These are phyloP conservation scores for Ascocoryne sarcoides DNA, from an alignment of 2,329 filamentous ascomycete species.

Conservation along the genomic window DNA sequence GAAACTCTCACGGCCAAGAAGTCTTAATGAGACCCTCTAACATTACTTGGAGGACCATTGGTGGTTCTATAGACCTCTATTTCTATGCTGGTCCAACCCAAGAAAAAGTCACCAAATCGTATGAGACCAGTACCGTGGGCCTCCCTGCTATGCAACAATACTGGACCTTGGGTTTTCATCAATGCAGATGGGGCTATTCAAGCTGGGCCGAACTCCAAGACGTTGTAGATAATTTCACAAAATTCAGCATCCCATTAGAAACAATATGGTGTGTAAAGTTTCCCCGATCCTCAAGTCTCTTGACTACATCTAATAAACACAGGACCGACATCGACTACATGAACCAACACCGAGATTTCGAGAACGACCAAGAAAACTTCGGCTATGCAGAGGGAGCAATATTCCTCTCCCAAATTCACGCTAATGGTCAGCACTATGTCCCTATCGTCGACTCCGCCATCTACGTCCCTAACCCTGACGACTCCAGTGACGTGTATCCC, in stretches of 20 bases:
- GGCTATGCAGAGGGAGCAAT: slow-evolving; percentile 48
- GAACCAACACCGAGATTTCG: slow-evolving; percentile 52
- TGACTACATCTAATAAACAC: slow-evolving; percentile 30
- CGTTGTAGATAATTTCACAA: slow-evolving; percentile 58
- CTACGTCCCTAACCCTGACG: slow-evolving; percentile 64
- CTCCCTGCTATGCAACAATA: slow-evolving; percentile 74
- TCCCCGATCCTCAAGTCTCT: not conserved
- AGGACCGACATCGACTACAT: slow-evolving; percentile 65
- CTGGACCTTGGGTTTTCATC: slow-evolving; percentile 73
- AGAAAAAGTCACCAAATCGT: slow-evolving; percentile 59
- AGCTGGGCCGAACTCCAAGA: slow-evolving; percentile 62
- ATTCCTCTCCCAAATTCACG: slow-evolving; percentile 53
- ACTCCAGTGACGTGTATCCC: slow-evolving; percentile 53
- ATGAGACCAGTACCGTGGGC: slow-evolving; percentile 58
- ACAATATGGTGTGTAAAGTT: slow-evolving; percentile 57
- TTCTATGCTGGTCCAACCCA: slow-evolving; percentile 68
- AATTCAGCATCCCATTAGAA: slow-evolving; percentile 59
- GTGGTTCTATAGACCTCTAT: slow-evolving; percentile 71
- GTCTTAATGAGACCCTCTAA: slow-evolving; percentile 53
- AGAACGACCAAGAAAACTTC: slow-evolving; percentile 50
- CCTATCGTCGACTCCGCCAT: slow-evolving; percentile 65
- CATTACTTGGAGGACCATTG: slow-evolving; percentile 66
- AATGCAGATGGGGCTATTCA: slow-evolving; percentile 74
- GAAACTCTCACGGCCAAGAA: slow-evolving; percentile 72
- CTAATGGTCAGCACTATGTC: slow-evolving; percentile 50